Conservation (phyloP, 2,329 filamentous ascomycete species). For the Aspergillus hiratsukae region DNA sequence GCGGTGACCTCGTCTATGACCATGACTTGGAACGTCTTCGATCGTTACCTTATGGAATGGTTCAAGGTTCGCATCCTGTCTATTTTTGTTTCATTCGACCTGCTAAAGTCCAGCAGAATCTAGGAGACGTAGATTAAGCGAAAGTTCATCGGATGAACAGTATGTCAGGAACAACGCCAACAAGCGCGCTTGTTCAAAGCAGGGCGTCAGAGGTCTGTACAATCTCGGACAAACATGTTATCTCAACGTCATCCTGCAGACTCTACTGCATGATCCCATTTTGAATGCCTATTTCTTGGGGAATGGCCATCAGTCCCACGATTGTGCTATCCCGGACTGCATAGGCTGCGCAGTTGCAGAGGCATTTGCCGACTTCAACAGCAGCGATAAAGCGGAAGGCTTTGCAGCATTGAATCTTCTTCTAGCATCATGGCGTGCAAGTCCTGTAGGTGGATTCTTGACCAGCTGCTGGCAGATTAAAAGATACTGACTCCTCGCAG, state of each 20-base stretch:
- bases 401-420: constrained; percentile 88
- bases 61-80: constrained; percentile 15
- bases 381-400: constrained; percentile 67
- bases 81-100: neutral
- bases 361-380: constrained; percentile 61
- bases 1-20: constrained; percentile 41
- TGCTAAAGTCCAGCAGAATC: constrained; percentile 15
- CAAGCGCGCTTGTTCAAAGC: constrained; percentile 75
- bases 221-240: constrained; percentile 99
- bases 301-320: constrained; percentile 76
- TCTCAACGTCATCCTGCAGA: constrained; percentile 93
- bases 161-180: constrained; percentile 76
- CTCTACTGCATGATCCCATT: constrained; percentile 87
- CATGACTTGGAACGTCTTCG: constrained; percentile 35
- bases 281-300: constrained; percentile 88
- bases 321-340: constrained; percentile 60
- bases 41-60: constrained; percentile 16
- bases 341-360: constrained; percentile 59
- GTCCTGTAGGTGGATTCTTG: constrained; percentile 53
- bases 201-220: constrained; percentile 85
- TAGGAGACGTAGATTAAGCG: constrained; percentile 34
- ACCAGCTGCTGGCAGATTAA: neutral
- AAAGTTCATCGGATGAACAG: constrained; percentile 61
- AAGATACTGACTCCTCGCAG: constrained; percentile 29
- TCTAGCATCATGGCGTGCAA: constrained; percentile 83